Conservation (phyloP, 371 early-diverging fungal species). For the Gilbertella persicaria region DNA sequence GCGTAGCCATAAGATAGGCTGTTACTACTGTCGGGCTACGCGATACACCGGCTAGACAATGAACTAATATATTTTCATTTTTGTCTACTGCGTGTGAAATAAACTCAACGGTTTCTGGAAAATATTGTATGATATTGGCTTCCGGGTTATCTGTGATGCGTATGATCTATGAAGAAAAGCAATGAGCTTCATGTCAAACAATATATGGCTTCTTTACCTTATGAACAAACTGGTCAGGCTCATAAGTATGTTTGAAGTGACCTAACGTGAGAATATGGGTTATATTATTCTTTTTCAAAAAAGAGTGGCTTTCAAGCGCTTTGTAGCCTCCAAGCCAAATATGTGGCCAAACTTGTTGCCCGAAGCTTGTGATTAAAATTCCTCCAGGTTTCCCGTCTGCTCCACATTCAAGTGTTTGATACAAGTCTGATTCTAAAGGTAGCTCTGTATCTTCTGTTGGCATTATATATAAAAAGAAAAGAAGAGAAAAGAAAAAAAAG, state of each 20-base stretch:
- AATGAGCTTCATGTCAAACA: not conserved
- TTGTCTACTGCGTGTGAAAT: slow-evolving; percentile 49
- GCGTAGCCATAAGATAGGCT: slow-evolving; percentile 74
- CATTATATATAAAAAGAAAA: slow-evolving; percentile 1
- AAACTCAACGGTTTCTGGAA: slow-evolving; percentile 64
- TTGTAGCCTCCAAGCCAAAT: slow-evolving; percentile 53
- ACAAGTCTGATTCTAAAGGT: slow-evolving; percentile 18
- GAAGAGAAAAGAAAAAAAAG: slow-evolving; percentile 2
- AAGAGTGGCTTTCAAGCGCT: slow-evolving; percentile 33
- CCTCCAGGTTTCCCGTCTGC: slow-evolving; percentile 49
- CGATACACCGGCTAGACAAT: slow-evolving; percentile 52
- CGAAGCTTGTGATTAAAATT: slow-evolving; percentile 47
- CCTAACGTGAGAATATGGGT: slow-evolving; percentile 59
- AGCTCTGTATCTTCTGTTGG: not conserved
- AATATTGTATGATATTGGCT: slow-evolving; percentile 70
- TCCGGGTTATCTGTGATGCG: slow-evolving; percentile 67
- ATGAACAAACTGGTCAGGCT: slow-evolving; percentile 47
- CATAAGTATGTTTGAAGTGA: slow-evolving; percentile 41
- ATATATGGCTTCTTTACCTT: slow-evolving; percentile 38
- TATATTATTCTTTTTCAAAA: slow-evolving; percentile 55
- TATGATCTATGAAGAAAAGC: slow-evolving; percentile 33
- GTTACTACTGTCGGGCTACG: slow-evolving; percentile 43
- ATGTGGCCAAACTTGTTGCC: slow-evolving; percentile 37
- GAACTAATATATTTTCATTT: slow-evolving; percentile 63
- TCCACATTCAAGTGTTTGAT: slow-evolving; percentile 39